These are phyloP conservation scores for Podospora comata DNA, from an alignment of 495 filamentous ascomycete genomes.

Conservation along the genomic window DNA sequence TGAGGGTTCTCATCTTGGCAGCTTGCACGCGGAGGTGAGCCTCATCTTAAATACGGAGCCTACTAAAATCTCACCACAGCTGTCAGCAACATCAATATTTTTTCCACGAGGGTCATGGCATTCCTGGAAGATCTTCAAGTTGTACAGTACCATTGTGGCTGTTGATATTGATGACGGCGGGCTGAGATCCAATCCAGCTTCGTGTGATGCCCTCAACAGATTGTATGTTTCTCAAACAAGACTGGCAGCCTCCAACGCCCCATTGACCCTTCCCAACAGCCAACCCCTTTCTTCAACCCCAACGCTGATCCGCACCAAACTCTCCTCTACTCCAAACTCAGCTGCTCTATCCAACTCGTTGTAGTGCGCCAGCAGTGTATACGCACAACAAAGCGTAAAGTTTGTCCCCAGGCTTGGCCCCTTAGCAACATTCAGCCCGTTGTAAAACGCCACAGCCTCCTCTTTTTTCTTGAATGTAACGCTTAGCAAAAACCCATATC, in stretches of 20 bases:
- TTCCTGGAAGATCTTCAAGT: neutral
- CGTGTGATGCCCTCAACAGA: neutral
- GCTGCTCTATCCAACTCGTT: constrained; percentile 30
- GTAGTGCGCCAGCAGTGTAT: constrained; percentile 30
- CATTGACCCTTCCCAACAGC: constrained; percentile 20
- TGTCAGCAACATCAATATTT: neutral
- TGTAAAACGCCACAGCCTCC: constrained; percentile 25
- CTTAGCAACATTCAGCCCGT: constrained; percentile 28
- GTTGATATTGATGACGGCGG: neutral
- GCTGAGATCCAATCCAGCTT: neutral
- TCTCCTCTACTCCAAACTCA: constrained; percentile 28
- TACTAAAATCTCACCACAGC: neutral
- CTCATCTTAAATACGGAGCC: neutral
- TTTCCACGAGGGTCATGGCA: neutral
- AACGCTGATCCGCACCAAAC: constrained; percentile 33
- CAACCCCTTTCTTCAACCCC: constrained; percentile 28
- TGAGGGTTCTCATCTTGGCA: neutral
- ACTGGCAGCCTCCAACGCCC: constrained; percentile 13
- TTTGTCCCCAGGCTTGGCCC: constrained; percentile 33
- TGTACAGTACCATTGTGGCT: neutral
- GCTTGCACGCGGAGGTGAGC: neutral
- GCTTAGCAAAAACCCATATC: constrained; percentile 29
- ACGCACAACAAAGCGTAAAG: constrained; percentile 32
- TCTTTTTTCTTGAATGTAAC: constrained; percentile 15
- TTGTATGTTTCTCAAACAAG: neutral